Evolutionary conservation across 306 rosid species (phyloP), one percentile per base, ranked within the genome.

Genomic region (Pyrus pyrifolia): DNA sequence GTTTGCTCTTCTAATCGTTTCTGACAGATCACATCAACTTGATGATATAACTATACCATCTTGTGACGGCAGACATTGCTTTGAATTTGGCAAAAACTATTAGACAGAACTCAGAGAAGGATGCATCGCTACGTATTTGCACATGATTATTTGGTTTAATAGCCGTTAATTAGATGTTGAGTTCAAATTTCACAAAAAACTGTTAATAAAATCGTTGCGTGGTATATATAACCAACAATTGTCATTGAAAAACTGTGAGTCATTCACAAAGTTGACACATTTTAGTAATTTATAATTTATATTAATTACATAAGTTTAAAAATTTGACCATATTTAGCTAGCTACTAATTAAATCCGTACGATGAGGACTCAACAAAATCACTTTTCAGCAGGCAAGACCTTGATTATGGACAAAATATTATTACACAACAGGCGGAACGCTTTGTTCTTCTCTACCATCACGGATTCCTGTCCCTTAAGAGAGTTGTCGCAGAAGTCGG

Each of bases 401-500:
- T 29, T 63, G 57, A 55, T 15, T 71, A 88, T 38, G 76, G 81
- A n/a, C 35, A 79, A 33, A n/a, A 80, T 84, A 57, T 72, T 81
- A 4, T 81, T 60, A 23, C 86, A 82, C 4, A 77, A 52, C 75
- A 72, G 44, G 18, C 35, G 44, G 51, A 87, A 87, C 10, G 19
- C 67, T 4, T 45, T 33, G 51, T 66, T 77, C 81, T 78, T 80
- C 10, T 22, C 6, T 7, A 12, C 5, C 11, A 84, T 3, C 60
- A 74, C 62, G 0, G 29, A 13, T 3, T 72, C n/a, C 35, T 55
- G 18, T 3, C 71, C 76, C 1, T 11, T 13, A 3, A 81, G 19
- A 0, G 69, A 8, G 2, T 21, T 2, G 3, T 62, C 81, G 19
- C 90, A 87, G 15, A 13, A 52, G 6, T 52, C 64, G 1, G 84